Percentiles rank a stretch among this genome's conserved stretches.
Evolutionary conservation across 495 filamentous ascomycete genomes (phyloP).

Genomic region (Sporormia fimetaria): DNA sequence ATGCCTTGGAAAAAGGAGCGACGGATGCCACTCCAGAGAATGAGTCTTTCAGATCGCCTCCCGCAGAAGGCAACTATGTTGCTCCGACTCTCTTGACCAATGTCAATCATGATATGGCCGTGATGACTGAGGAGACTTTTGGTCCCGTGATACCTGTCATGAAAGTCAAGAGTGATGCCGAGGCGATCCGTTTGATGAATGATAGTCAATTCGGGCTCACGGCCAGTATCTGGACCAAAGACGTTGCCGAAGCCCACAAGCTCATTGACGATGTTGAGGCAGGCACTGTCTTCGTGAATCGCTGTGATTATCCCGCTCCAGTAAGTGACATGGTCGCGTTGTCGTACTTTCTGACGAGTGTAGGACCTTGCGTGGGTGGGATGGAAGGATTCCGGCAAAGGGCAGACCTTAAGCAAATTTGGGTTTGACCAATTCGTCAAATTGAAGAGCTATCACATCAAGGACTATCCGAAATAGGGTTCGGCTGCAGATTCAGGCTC

Average conservation of each 20-base stretch:
- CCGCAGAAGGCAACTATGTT: constrained; percentile 68
- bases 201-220: constrained; percentile 91
- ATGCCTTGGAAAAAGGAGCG: constrained; percentile 77
- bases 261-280: constrained; percentile 76
- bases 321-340: constrained; percentile 42
- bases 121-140: constrained; percentile 96
- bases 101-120: constrained; percentile 72
- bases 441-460: constrained; percentile 91
- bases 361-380: constrained; percentile 96
- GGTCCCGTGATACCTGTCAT: constrained; percentile 89
- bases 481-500: constrained; percentile 1
- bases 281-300: constrained; percentile 93
- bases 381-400: constrained; percentile 93
- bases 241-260: constrained; percentile 61
- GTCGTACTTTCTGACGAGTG: constrained; percentile 1
- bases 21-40: constrained; percentile 74
- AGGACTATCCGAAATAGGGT: constrained; percentile 64
- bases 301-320: constrained; percentile 83
- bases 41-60: constrained; percentile 55
- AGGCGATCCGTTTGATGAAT: constrained; percentile 83
- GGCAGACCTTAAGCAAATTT: constrained; percentile 75
- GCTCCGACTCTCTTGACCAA: constrained; percentile 71
- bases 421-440: constrained; percentile 93
- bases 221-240: constrained; percentile 97
- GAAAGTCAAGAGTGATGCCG: constrained; percentile 73